phyloP scores from a whole-genome alignment of 1,284 basidiomycete genomes.

The Moesziomyces globuligerus region DNA sequence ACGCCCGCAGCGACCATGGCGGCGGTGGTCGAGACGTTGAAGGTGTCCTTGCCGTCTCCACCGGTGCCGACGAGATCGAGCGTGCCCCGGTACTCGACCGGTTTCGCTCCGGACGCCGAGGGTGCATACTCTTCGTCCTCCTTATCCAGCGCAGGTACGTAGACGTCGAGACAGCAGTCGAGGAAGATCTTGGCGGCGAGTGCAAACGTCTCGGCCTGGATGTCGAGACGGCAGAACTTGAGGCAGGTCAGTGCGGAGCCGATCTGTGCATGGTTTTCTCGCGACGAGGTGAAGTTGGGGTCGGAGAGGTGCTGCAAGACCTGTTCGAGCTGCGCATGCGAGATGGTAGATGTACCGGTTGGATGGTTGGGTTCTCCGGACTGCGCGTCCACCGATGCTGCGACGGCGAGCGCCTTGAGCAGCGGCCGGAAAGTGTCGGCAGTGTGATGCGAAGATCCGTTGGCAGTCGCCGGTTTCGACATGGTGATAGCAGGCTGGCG shows the following conservation, averaged over 20 bases:
- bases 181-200: conserved; percentile 58
- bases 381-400: conserved; percentile 32
- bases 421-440: conserved; percentile 58
- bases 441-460: conserved; percentile 40
- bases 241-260: conserved; percentile 61
- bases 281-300: conserved; percentile 58
- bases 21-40: conserved; percentile 96
- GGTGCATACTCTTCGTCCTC: conserved; percentile 15
- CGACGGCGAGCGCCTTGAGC: conserved; percentile 53
- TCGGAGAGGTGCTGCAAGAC: conserved; percentile 63
- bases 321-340: conserved; percentile 39
- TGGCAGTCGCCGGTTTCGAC: conserved; percentile 3
- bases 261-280: conserved; percentile 61
- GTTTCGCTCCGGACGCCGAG: neutral
- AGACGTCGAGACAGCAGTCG: conserved; percentile 44
- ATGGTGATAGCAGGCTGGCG: no score
- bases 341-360: conserved; percentile 39
- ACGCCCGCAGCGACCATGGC: conserved; percentile 94
- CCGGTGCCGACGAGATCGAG: conserved; percentile 76
- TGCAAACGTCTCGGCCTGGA: conserved; percentile 51
- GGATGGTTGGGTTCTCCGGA: conserved; percentile 40
- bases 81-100: conserved; percentile 49
- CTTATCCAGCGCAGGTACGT: conserved; percentile 23
- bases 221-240: conserved; percentile 58
- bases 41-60: conserved; percentile 96